Evolutionary conservation across 2,329 filamentous ascomycete species (phyloP), one percentile per base, ranked within the genome.

Genomic region (Periconia sp.): DNA sequence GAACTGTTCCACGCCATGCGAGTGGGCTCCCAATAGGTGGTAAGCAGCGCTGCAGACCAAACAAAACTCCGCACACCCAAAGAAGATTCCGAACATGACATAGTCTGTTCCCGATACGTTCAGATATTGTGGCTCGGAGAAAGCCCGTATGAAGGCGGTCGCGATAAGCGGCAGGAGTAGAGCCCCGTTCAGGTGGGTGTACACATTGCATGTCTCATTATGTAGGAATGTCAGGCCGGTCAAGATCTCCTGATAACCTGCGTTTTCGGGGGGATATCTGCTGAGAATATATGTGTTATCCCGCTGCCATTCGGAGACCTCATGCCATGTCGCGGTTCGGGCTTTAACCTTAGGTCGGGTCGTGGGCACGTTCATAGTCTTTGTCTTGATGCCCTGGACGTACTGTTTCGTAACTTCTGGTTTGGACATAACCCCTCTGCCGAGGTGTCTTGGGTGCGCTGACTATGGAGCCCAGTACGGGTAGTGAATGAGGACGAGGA

Each of bases 171-270:
- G 48, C 4, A 48, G 32, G 8, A 53, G 11, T 7, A 50, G 8
- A 18, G 47, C 57, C 3, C 76, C 74, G 3, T 59, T 44, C 17
- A 87, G 74, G 64, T 88, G 85, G 8, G 81, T 78, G 63, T 84
- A 87, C 52, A 87, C 86, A 63, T 88, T 88, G 40, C 87, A 77
- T 3, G 79, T 79, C 62, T 84, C 80, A 61, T 84, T 86, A 67
- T 87, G 83, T 21, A 86, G 59, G 63, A 85, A 82, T 32, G 73
- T 65, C 21, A 86, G 70, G 33, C 78, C 82, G 30, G 74, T 68
- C 34, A 82, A 72, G 26, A 80, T 85, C 36, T 69, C 73, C 4
- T 65, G 50, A 61, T 82, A 83, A 1, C 82, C 86, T 41, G 75
- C 75, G 1, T 81, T 83, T 9, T 76, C 75, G 2, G 80, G 80